phyloP scores from a whole-genome alignment of 176 grass and related monocot genomes.

The Hordeum vulgare region DNA sequence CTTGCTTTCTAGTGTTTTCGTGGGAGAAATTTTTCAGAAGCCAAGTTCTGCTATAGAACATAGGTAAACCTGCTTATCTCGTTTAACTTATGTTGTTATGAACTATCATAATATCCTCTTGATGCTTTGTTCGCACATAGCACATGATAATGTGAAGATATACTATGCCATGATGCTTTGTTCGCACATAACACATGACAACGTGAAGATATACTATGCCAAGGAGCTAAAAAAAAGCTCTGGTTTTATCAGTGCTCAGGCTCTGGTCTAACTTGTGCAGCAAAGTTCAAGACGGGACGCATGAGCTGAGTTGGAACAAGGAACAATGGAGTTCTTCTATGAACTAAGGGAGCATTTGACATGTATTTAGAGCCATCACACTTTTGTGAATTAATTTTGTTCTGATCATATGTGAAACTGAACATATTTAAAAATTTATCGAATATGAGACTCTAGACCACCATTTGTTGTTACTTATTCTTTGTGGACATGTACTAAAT shows the following conservation, averaged over 20 bases:
- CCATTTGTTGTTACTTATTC: too few species aligned
- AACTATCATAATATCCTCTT: neutral
- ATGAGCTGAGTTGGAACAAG: conserved; percentile 67
- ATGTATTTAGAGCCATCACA: too few species aligned
- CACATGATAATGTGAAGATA: too few species aligned
- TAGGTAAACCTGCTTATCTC: conserved; percentile 23
- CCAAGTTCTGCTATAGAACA: too few species aligned
- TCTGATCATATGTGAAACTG: too few species aligned
- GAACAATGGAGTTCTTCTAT: conserved; percentile 63
- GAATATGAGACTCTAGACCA: too few species aligned
- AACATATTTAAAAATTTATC: too few species aligned
- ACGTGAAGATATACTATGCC: conserved; percentile 59
- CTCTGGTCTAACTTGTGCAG: conserved; percentile 29
- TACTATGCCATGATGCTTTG: too few species aligned
- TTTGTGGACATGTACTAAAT: too few species aligned
- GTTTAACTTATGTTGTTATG: neutral
- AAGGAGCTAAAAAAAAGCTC: conserved; percentile 59
- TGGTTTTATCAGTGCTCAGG: neutral
- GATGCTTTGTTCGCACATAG: conserved; percentile 23
- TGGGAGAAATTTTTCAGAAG: conserved; percentile 37
- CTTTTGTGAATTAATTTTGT: too few species aligned
- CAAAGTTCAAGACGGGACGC: conserved; percentile 52
- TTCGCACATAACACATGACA: too few species aligned
- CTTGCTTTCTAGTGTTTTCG: conserved; percentile 31
- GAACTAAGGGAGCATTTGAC: conserved; percentile 27